Evolutionary conservation across 495 filamentous ascomycete species (phyloP).

Genomic region (Chlorociboria aeruginascens): DNA sequence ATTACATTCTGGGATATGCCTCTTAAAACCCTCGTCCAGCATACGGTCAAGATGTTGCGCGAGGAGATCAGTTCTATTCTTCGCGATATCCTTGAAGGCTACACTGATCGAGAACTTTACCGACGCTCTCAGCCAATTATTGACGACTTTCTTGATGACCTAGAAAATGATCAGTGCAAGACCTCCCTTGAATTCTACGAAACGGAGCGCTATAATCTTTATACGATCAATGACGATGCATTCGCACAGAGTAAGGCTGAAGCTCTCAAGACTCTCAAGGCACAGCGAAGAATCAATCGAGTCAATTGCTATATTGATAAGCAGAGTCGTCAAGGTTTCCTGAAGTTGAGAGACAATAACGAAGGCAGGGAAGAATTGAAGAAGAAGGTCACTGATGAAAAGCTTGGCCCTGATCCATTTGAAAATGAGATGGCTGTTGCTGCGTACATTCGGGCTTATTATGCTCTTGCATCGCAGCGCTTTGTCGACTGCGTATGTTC

Average conservation of each 20-base stretch:
- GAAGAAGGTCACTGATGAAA: slow-evolving; percentile 12
- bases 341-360: not conserved
- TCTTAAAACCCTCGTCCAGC: slow-evolving; percentile 5
- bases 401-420: slow-evolving; percentile 31
- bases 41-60: slow-evolving; percentile 3
- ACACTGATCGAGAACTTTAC: slow-evolving; percentile 11
- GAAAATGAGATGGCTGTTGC: slow-evolving; percentile 34
- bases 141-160: not conserved
- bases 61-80: not conserved
- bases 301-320: not conserved
- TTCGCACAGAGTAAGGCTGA: not conserved
- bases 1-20: slow-evolving; percentile 10
- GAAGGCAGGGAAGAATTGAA: slow-evolving; percentile 19
- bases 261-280: slow-evolving; percentile 1
- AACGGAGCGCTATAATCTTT: slow-evolving; percentile 6
- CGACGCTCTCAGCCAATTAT: not conserved
- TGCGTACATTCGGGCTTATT: slow-evolving; percentile 39
- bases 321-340: not conserved
- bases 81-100: not conserved
- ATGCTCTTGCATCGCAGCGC: slow-evolving; percentile 34
- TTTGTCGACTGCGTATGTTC: slow-evolving; percentile 37
- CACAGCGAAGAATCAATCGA: not conserved
- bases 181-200: not conserved
- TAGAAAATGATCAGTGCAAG: slow-evolving; percentile 1
- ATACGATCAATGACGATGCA: slow-evolving; percentile 11